Evolutionary conservation across 2,329 filamentous ascomycete genomes (phyloP).

Genomic region (Paecilomyces formosus): DNA sequence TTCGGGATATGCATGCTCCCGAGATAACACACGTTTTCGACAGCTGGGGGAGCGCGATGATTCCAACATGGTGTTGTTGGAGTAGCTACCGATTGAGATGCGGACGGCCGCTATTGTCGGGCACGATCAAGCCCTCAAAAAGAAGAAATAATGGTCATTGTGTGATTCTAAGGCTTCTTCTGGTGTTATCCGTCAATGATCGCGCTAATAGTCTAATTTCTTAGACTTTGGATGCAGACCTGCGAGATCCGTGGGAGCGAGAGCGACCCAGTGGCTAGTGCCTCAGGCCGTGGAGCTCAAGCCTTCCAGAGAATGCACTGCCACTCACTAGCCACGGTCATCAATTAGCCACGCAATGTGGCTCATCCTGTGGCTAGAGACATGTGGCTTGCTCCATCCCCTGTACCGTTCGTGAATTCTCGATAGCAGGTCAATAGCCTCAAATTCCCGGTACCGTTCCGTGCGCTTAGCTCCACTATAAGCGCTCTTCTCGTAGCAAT

Average conservation of each 20-base stretch:
- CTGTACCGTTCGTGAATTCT: slow-evolving; percentile 4
- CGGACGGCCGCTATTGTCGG: no score
- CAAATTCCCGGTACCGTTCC: slow-evolving; percentile 1
- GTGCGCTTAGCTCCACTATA: neutral
- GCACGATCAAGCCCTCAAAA: no score
- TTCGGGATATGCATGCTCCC: neutral
- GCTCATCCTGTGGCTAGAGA: neutral
- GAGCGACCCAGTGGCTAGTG: neutral
- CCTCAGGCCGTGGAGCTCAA: neutral
- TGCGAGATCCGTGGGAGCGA: neutral
- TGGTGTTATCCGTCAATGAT: no score
- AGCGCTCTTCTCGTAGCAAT: neutral
- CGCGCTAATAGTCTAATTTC: no score
- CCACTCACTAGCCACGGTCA: neutral
- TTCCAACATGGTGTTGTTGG: neutral
- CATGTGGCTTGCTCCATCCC: neutral
- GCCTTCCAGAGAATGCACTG: neutral
- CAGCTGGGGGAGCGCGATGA: neutral
- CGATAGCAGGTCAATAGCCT: slow-evolving; percentile 9
- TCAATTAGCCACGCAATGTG: neutral
- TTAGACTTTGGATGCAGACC: neutral
- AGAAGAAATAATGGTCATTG: no score
- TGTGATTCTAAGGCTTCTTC: no score
- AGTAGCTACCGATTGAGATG: no score
- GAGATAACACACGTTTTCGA: neutral